phyloP scores from a whole-genome alignment of 1,284 basidiomycete species.

The Chiua sp. region DNA sequence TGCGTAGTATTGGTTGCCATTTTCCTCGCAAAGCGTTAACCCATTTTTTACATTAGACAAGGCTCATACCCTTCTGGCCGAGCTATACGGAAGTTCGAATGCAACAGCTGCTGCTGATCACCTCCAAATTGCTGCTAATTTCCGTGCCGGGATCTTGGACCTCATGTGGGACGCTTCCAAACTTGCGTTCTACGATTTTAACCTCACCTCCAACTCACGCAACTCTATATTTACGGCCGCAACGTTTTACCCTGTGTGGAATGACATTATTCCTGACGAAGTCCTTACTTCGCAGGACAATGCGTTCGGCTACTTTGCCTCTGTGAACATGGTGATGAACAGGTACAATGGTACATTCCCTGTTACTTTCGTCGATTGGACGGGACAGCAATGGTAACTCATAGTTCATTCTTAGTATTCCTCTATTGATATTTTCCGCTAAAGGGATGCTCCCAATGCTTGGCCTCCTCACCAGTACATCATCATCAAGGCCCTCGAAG shows the following conservation, averaged over 20 bases:
- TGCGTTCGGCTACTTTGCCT: constrained; percentile 77
- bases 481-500: constrained; percentile 76
- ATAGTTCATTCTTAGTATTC: background rate
- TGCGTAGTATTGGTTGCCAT: constrained; percentile 43
- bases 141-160: constrained; percentile 80
- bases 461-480: constrained; percentile 93
- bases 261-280: constrained; percentile 80
- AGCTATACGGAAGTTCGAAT: constrained; percentile 63
- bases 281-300: constrained; percentile 59
- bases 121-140: constrained; percentile 56
- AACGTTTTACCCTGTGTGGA: constrained; percentile 89
- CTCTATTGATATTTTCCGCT: background rate
- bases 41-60: constrained; percentile 56
- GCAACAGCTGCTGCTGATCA: constrained; percentile 56
- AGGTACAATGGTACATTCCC: constrained; percentile 86
- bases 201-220: constrained; percentile 67
- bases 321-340: constrained; percentile 78
- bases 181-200: constrained; percentile 91
- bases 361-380: constrained; percentile 69
- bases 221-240: constrained; percentile 72
- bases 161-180: constrained; percentile 85
- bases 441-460: constrained; percentile 75
- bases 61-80: constrained; percentile 65
- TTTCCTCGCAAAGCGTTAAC: background rate
- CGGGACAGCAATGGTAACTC: constrained; percentile 81